Base-by-base conservation (phyloP, 2,329 filamentous ascomycete genomes). In the Ilyonectria destructans region DNA sequence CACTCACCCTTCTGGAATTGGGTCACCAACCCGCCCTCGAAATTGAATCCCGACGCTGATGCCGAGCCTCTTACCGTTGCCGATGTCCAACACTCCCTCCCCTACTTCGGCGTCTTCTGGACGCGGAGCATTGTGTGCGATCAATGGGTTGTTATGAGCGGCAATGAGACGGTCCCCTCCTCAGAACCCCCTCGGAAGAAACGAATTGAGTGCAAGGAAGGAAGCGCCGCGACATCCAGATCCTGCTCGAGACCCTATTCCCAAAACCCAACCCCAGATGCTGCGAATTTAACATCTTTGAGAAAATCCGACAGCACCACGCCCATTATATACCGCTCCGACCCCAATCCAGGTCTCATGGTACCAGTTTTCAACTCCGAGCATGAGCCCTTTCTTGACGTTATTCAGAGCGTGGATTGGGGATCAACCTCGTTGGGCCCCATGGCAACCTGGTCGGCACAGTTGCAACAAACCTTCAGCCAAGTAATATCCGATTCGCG, bases 391-490 rank as follows among this genome's bases (percentile, higher is more conserved):
- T 84, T 83, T 57, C 77, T 82, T 46, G 76, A 82, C 61, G 76
- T 80, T 31, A 69, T 85, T 55, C 80, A 84, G 29, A 81, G 74
- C 23, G 75, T 86, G 17, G 81, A 87, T 71, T 88, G 86, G 86
- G 77, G 78, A 4, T 74, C 75, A 13, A 87, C 85, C 1, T 80
- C 83, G 3, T 75, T 88, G 1, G 87, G 87, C 0, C 81, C 82
- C 1, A 82, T 88, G 76, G 69, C 79, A 3, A 75, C 74, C 58
- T 89, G 87, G 86, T 80, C 83, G n/a, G 58, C 78, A 6, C 79
- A 83, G 23, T 81, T 88, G 23, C 84, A 85, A 37, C 83, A 86
- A 62, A 79, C 80, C 5, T 83, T 83, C 59, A 81, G 82, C 45
- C 80, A 85, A 65, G 78, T 84, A 15, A 78, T 86, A 51, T 81